These are phyloP conservation scores for Nakaseomyces bracarensis DNA, from an alignment of 1,139 yeast species.

Conservation along the genomic window DNA sequence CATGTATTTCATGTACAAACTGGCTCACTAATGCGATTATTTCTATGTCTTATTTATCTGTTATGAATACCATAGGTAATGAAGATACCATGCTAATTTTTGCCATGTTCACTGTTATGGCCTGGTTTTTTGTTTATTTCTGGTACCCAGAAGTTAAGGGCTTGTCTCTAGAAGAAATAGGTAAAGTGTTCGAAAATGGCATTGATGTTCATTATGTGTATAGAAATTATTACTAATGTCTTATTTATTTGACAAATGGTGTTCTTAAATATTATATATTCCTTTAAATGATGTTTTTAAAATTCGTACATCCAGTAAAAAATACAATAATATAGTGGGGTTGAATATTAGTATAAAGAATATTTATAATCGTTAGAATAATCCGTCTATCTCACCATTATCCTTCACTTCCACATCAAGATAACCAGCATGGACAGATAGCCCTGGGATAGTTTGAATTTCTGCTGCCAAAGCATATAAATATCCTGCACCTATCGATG, in stretches of 20 bases:
- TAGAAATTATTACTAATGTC: conserved; percentile 24
- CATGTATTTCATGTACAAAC: conserved; percentile 38
- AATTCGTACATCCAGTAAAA: too few relatives aligned
- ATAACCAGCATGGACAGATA: conserved; percentile 94
- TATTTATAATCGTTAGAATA: conserved; percentile 43
- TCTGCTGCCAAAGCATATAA: conserved; percentile 95
- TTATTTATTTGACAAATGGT: background rate
- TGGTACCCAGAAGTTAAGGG: conserved; percentile 45
- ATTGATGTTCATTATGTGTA: conserved; percentile 34
- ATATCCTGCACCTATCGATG: conserved; percentile 95
- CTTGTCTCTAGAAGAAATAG: conserved; percentile 39
- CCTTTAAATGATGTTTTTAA: too few relatives aligned
- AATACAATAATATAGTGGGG: too few relatives aligned
- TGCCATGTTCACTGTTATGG: conserved; percentile 33
- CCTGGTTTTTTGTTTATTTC: conserved; percentile 37
- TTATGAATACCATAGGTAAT: conserved; percentile 31
- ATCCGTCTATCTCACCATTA: conserved; percentile 90
- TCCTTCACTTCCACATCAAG: conserved; percentile 94
- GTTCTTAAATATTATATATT: too few relatives aligned
- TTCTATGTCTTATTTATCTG: conserved; percentile 36
- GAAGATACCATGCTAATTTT: conserved; percentile 36
- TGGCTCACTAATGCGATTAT: conserved; percentile 40
- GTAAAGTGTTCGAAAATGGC: conserved; percentile 36
- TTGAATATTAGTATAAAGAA: background rate
- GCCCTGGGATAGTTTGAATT: conserved; percentile 94